A percentile compares a stretch with the other conserved stretches of the same genome.
phyloP scores from a whole-genome alignment of 2,329 filamentous ascomycete species.

The Penicillium oxalicum region DNA sequence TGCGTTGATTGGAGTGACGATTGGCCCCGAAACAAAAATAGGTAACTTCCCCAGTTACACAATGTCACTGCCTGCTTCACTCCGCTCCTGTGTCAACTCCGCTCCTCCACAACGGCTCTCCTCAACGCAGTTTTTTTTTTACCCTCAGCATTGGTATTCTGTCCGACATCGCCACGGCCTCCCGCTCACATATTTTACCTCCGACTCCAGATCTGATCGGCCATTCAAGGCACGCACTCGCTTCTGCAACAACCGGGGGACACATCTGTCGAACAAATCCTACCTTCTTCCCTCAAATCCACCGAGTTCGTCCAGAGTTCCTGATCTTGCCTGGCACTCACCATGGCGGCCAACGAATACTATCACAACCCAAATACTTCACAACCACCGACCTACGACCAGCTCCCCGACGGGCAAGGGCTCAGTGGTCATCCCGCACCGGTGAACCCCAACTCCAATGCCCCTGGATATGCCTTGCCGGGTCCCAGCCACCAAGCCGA shows the following conservation, averaged over 20 bases:
- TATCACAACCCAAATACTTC: conserved; percentile 48
- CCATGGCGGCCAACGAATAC: conserved; percentile 62
- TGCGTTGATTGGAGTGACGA: conserved; percentile 15
- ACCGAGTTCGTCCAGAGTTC: neutral
- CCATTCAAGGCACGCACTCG: neutral
- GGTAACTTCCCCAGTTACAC: conserved; percentile 12
- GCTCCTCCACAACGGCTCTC: neutral
- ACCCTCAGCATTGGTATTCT: neutral
- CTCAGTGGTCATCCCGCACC: conserved; percentile 29
- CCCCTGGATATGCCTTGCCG: conserved; percentile 17
- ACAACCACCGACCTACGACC: conserved; percentile 28
- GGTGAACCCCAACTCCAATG: conserved; percentile 19
- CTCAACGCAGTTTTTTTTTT: neutral
- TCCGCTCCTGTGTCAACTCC: neutral
- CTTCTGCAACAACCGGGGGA: too few relatives aligned
- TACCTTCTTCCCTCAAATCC: too few relatives aligned
- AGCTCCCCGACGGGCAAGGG: conserved; percentile 26
- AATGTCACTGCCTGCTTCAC: conserved; percentile 19
- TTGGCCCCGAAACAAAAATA: conserved; percentile 16
- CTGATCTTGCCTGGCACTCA: conserved; percentile 20
- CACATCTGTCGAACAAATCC: too few relatives aligned
- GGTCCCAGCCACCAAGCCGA: conserved; percentile 36
- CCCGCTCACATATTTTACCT: neutral
- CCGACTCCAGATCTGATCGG: neutral
- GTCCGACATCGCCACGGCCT: too few relatives aligned